These are phyloP conservation scores for Cercospora berteroae DNA, from an alignment of 2,329 filamentous ascomycete species.

Conservation along the genomic window DNA sequence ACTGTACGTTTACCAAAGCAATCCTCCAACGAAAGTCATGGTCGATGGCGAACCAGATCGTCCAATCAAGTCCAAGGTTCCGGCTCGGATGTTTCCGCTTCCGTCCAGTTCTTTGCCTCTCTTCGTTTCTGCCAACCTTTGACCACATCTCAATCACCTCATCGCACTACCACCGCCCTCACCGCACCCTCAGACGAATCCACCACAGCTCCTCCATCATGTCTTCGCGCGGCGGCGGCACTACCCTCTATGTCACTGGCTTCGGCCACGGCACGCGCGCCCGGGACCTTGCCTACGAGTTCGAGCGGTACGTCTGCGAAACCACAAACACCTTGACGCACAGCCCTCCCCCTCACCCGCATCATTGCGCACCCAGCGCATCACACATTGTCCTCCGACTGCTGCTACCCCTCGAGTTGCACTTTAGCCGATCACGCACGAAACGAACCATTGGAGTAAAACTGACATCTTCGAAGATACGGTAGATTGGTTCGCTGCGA, in stretches of 20 bases:
- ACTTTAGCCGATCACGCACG: neutral
- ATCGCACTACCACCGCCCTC: constrained; percentile 12
- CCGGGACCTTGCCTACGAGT: constrained; percentile 99
- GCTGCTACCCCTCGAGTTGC: too few species aligned
- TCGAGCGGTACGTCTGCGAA: constrained; percentile 91
- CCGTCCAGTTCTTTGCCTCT: neutral
- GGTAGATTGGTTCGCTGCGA: constrained; percentile 97
- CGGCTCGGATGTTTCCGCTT: neutral
- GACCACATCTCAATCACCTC: constrained; percentile 3
- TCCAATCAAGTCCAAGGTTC: neutral
- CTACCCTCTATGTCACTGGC: constrained; percentile 96
- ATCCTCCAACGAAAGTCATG: neutral
- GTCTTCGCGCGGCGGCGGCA: constrained; percentile 87
- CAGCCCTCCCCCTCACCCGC: neutral
- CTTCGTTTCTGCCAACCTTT: neutral
- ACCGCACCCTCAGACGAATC: neutral
- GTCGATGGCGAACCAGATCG: neutral
- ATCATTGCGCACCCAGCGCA: neutral
- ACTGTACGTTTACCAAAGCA: neutral
- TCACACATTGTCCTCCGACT: neutral
- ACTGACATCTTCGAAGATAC: constrained; percentile 67
- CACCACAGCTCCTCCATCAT: constrained; percentile 49
- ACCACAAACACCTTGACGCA: neutral
- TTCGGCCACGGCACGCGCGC: constrained; percentile 98
- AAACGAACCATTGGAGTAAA: neutral